Evolutionary conservation across 2,329 filamentous ascomycete genomes (phyloP).

Genomic region (Aspergillus udagawae): DNA sequence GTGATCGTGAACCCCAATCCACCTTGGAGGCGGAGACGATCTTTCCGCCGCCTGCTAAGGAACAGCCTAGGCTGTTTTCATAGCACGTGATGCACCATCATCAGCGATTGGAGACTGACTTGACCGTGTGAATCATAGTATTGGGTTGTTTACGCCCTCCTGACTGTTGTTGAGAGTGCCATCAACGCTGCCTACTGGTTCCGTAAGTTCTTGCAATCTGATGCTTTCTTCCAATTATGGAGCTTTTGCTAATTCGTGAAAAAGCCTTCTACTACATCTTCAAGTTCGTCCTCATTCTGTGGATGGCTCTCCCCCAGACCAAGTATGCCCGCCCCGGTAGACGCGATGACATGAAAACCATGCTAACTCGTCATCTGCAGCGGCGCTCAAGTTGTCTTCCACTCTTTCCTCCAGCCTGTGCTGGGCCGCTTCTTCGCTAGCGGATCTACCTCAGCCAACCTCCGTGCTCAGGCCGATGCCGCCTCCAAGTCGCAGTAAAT

Average conservation of each 20-base stretch:
- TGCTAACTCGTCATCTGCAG: conserved; percentile 45
- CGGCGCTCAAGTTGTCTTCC: conserved; percentile 94
- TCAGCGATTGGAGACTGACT: conserved; percentile 10
- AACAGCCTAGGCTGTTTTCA: conserved; percentile 10
- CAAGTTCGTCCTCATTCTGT: conserved; percentile 97
- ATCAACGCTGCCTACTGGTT: conserved; percentile 68
- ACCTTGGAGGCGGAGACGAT: conserved; percentile 1
- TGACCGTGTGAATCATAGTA: conserved; percentile 46
- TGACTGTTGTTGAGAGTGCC: conserved; percentile 62
- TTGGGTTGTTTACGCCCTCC: conserved; percentile 65
- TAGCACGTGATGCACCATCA: conserved; percentile 23
- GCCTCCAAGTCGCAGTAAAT: conserved; percentile 55
- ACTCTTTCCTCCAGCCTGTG: conserved; percentile 87
- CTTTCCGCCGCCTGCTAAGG: conserved; percentile 1
- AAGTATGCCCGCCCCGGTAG: conserved; percentile 56
- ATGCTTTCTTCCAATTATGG: neutral
- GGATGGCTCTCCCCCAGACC: conserved; percentile 95
- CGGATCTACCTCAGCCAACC: conserved; percentile 75
- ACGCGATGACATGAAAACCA: neutral
- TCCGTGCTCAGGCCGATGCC: conserved; percentile 82
- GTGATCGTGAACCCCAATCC: conserved; percentile 9
- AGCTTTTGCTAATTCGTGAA: conserved; percentile 19
- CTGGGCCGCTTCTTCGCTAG: conserved; percentile 85
- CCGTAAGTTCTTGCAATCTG: conserved; percentile 40
- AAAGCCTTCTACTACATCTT: conserved; percentile 96